Evolutionary conservation across 2,329 filamentous ascomycete species (phyloP).

Genomic region (Cytospora chrysosperma): DNA sequence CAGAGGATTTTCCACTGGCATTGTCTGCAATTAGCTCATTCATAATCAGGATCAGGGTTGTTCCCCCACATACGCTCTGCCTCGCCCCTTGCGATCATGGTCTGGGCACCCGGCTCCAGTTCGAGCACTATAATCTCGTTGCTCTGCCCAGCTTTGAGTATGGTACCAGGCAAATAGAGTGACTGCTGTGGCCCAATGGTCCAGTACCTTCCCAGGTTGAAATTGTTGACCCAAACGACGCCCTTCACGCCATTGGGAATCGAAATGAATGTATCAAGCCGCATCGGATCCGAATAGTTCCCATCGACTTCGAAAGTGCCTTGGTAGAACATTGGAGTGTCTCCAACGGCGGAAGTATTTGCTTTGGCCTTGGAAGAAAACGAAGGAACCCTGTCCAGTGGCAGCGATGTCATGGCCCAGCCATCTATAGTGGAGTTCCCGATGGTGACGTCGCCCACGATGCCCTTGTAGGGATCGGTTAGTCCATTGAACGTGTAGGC

Average conservation of each 20-base stretch:
- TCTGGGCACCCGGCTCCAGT: conserved; percentile 10
- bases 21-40: neutral
- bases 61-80: conserved; percentile 17
- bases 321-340: conserved; percentile 11
- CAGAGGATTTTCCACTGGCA: neutral
- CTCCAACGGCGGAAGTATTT: neutral
- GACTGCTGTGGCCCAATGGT: conserved; percentile 19
- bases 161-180: conserved; percentile 17
- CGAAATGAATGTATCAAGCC: conserved; percentile 21
- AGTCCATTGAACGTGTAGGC: conserved; percentile 34
- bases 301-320: conserved; percentile 8
- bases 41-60: conserved; percentile 21
- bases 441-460: conserved; percentile 43
- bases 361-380: neutral
- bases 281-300: conserved; percentile 3
- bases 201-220: conserved; percentile 23
- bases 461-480: conserved; percentile 46
- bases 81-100: conserved; percentile 11
- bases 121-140: conserved; percentile 24
- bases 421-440: conserved; percentile 25
- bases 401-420: conserved; percentile 15
- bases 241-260: conserved; percentile 20
- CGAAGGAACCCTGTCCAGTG: neutral
- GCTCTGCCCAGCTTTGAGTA: conserved; percentile 13
- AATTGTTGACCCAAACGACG: conserved; percentile 21